phyloP scores from a whole-genome alignment of 129 eudicot genomes.

The Flaveria brownii region DNA sequence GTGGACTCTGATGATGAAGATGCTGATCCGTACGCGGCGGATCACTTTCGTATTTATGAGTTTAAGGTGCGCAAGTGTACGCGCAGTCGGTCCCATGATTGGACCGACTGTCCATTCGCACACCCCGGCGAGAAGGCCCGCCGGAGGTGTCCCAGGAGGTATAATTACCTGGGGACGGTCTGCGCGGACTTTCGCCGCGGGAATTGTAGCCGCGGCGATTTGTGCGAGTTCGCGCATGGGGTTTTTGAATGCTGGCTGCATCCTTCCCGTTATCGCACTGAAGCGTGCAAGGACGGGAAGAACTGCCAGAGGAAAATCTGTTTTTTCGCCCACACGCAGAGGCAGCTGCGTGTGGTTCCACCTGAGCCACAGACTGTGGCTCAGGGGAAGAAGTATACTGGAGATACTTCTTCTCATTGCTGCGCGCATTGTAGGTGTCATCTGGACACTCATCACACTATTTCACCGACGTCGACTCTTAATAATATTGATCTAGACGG shows the following conservation, averaged over 20 bases:
- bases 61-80: slow-evolving; percentile 43
- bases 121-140: slow-evolving; percentile 46
- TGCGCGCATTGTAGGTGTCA: slow-evolving; percentile 30
- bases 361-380: not conserved
- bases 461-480: slow-evolving; percentile 24
- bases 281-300: slow-evolving; percentile 43
- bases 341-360: slow-evolving; percentile 32
- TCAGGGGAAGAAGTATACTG: slow-evolving; percentile 15
- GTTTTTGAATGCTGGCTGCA: slow-evolving; percentile 47
- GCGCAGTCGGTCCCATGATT: slow-evolving; percentile 37
- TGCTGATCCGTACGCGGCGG: slow-evolving; percentile 28
- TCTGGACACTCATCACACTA: slow-evolving; percentile 10
- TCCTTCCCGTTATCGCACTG: slow-evolving; percentile 43
- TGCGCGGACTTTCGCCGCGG: slow-evolving; percentile 45
- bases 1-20: slow-evolving; percentile 33
- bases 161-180: slow-evolving; percentile 34
- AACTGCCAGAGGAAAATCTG: slow-evolving; percentile 39
- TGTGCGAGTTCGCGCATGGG: slow-evolving; percentile 49
- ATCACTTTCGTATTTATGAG: slow-evolving; percentile 38
- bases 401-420: slow-evolving; percentile 18
- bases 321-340: slow-evolving; percentile 46
- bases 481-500: slow-evolving; percentile 31
- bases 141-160: slow-evolving; percentile 40
- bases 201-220: slow-evolving; percentile 35
- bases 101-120: slow-evolving; percentile 44